A percentile compares a stretch with the other conserved stretches of the same genome.
Evolutionary conservation across 1,139 yeast genomes (phyloP).

Genomic region (Sugiyamaella novakii): DNA sequence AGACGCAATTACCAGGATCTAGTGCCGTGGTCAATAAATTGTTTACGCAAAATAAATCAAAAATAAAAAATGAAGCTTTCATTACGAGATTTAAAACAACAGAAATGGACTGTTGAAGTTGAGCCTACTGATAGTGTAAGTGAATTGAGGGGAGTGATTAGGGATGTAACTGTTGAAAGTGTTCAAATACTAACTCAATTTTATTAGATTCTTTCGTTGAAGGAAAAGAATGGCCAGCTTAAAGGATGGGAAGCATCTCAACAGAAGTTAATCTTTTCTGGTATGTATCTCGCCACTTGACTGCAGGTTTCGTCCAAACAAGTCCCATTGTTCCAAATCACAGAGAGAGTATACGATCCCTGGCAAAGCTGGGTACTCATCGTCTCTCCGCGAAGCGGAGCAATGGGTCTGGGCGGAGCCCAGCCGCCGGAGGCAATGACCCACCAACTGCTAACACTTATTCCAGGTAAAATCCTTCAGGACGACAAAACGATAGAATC

Average conservation of each 20-base stretch:
- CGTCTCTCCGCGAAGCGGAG: too few relatives aligned
- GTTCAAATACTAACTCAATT: constrained; percentile 1
- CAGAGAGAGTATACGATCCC: background rate
- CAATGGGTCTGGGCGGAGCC: too few relatives aligned
- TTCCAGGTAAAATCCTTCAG: constrained; percentile 69
- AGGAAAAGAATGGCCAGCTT: constrained; percentile 68
- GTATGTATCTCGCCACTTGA: constrained; percentile 40
- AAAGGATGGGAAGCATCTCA: constrained; percentile 73
- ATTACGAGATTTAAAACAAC: constrained; percentile 91
- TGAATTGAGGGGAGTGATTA: constrained; percentile 29
- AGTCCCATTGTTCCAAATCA: background rate
- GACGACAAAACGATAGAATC: constrained; percentile 76
- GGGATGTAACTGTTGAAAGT: too few relatives aligned
- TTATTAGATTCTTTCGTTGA: constrained; percentile 61
- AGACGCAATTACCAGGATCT: too few relatives aligned
- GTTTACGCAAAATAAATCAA: background rate
- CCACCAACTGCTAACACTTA: background rate
- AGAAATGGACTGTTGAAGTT: constrained; percentile 77
- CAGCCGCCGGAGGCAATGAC: too few relatives aligned
- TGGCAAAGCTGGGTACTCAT: too few relatives aligned
- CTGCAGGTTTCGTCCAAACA: too few relatives aligned
- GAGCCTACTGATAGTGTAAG: constrained; percentile 69
- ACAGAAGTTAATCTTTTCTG: constrained; percentile 89
- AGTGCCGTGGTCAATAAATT: too few relatives aligned
- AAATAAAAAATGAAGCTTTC: constrained; percentile 64